Evolutionary conservation across 345 rosid species (phyloP).

Genomic region (Salix purpurea): DNA sequence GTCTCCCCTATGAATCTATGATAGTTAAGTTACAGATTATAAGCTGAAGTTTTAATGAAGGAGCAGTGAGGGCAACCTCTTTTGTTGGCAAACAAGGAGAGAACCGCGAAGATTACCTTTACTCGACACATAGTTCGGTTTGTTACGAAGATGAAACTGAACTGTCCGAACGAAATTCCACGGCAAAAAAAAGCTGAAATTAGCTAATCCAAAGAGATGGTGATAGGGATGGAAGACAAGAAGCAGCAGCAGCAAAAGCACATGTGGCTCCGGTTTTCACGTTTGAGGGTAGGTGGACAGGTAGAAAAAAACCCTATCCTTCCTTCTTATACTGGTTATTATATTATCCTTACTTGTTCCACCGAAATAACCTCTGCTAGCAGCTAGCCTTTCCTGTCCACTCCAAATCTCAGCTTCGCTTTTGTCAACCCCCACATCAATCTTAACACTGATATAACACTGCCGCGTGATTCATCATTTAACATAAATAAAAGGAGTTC

Average conservation of each 20-base stretch:
- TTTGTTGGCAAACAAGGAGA: background rate
- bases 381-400: constrained; percentile 23
- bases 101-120: background rate
- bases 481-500: constrained; percentile 2
- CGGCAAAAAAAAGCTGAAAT: background rate
- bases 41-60: background rate
- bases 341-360: constrained; percentile 37
- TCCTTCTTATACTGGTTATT: background rate
- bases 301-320: constrained; percentile 24
- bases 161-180: background rate
- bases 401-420: constrained; percentile 11
- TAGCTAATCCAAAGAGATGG: background rate
- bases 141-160: background rate
- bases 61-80: background rate
- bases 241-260: constrained; percentile 22
- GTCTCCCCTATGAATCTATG: background rate
- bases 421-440: constrained; percentile 34
- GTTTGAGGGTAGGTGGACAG: constrained; percentile 35
- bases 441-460: constrained; percentile 26
- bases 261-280: constrained; percentile 50
- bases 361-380: constrained; percentile 4
- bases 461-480: constrained; percentile 3
- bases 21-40: background rate
- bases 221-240: background rate
- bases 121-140: background rate